Conservation (phyloP, 257 asterid genomes). For the Misopates orontium region DNA sequence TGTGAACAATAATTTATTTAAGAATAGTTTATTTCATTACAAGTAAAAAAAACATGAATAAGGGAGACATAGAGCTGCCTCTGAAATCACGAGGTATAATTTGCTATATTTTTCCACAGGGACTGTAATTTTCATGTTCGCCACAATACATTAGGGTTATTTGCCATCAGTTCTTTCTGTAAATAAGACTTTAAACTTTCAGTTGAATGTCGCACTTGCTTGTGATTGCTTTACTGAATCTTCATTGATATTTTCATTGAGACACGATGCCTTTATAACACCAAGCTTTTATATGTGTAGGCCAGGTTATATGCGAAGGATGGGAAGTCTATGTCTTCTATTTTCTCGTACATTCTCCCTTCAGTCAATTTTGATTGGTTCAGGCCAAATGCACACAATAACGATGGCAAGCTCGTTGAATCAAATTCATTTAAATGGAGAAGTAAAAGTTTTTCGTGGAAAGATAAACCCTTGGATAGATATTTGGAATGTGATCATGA, state of each 20-base stretch:
- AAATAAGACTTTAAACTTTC: neutral
- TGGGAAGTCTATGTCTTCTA: constrained; percentile 60
- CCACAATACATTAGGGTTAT: too few relatives aligned
- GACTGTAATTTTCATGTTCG: too few relatives aligned
- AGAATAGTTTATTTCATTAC: too few relatives aligned
- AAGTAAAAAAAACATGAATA: too few relatives aligned
- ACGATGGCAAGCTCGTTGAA: constrained; percentile 42
- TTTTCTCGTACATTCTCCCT: constrained; percentile 59
- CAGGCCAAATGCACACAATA: constrained; percentile 31
- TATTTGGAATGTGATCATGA: constrained; percentile 34
- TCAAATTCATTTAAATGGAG: constrained; percentile 69
- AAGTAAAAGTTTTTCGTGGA: constrained; percentile 62
- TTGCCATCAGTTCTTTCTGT: too few relatives aligned
- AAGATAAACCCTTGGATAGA: constrained; percentile 68
- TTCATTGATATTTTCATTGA: constrained; percentile 5
- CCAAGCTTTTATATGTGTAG: constrained; percentile 51
- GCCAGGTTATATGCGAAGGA: constrained; percentile 55
- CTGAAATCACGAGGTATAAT: too few relatives aligned
- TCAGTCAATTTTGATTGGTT: constrained; percentile 58
- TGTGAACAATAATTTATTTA: too few relatives aligned
- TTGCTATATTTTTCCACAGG: too few relatives aligned
- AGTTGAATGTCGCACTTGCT: neutral
- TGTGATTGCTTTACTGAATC: too few relatives aligned
- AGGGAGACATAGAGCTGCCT: too few relatives aligned
- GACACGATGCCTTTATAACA: constrained; percentile 32